Base-by-base conservation (phyloP, 441 rosid species). In the Pelargonium australe region DNA sequence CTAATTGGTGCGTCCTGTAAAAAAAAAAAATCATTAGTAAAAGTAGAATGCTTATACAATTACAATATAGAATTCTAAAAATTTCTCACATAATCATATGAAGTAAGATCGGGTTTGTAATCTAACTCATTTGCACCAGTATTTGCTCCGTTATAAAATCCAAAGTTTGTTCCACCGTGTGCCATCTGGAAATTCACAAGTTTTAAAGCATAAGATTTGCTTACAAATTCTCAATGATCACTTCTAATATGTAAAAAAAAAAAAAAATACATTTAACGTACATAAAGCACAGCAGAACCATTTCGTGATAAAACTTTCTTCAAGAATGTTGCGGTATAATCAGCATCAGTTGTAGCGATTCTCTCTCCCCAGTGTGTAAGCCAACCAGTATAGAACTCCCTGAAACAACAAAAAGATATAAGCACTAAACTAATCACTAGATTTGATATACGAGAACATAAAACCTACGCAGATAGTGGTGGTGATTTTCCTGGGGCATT, bases 331-430 rank as follows among this genome's bases (percentile, higher is more conserved):
- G 99, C 96, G 0, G 97, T 88, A 74, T 70, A 77, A 25, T 84
- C 80, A 44, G 94, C 94, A 78, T 68, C 85, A 7, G 96, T 91
- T 55, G 71, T 79, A 58, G 90, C 89, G 75, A 79, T 74, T 76
- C 84, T 86, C 85, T 94, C 95, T 31, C 96, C 89, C 99, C 99
- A 94, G 53, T 94, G 99, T 28, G 96, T 94, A 75, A 94, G 89
- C 99, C 99, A 94, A 51, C 99, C 99, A 20, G 99, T 91, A 68
- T 94, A 94, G 68, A 94, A 94, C 83, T 94, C 99, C 73, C 97
- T 94, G 81, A 74, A 77, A 78, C 5, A 17, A 71, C 5, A 17
- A 71, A 11, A 64, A 40, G 71, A 23, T 58, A 60, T 40, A 61
- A 78, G 73, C 70, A 68, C 63, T 63, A 67, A 31, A 12, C 7